Evolutionary conservation across 2,329 filamentous ascomycete genomes (phyloP).

Genomic region (Biscogniauxia marginata): DNA sequence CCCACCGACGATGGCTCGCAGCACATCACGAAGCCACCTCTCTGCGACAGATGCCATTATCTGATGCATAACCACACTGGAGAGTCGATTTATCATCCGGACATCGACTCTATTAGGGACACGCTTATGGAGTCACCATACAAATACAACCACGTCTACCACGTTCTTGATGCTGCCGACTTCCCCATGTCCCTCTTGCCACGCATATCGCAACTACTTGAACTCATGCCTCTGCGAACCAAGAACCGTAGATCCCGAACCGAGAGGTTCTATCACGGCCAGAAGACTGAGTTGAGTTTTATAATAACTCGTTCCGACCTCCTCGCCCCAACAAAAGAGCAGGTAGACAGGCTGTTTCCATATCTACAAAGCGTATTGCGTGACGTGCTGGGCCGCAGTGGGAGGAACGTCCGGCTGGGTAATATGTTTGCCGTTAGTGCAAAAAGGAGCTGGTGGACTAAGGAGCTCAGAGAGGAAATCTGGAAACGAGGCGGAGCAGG

Average conservation of each 20-base stretch:
- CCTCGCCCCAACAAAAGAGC: constrained; percentile 76
- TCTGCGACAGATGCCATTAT: constrained; percentile 87
- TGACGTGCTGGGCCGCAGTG: constrained; percentile 67
- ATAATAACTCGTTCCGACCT: constrained; percentile 88
- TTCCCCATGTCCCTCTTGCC: constrained; percentile 93
- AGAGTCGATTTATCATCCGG: constrained; percentile 74
- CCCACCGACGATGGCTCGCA: constrained; percentile 12
- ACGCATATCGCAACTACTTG: constrained; percentile 67
- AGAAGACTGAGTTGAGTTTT: constrained; percentile 79
- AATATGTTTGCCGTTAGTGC: constrained; percentile 87
- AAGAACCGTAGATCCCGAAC: constrained; percentile 74
- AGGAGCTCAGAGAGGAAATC: constrained; percentile 80
- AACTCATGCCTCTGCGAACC: constrained; percentile 71
- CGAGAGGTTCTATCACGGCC: constrained; percentile 63
- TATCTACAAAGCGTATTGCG: constrained; percentile 77
- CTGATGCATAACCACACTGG: constrained; percentile 74
- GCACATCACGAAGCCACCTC: constrained; percentile 44
- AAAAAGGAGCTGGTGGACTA: constrained; percentile 88
- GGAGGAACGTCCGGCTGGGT: constrained; percentile 73
- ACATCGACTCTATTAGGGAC: constrained; percentile 74
- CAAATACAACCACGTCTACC: constrained; percentile 91
- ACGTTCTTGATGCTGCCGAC: constrained; percentile 91
- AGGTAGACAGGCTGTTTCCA: constrained; percentile 84
- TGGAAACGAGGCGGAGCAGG: constrained; percentile 79
- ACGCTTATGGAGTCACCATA: constrained; percentile 88